phyloP scores from a whole-genome alignment of 1,284 basidiomycete species.

The Wolfiporia cocos region DNA sequence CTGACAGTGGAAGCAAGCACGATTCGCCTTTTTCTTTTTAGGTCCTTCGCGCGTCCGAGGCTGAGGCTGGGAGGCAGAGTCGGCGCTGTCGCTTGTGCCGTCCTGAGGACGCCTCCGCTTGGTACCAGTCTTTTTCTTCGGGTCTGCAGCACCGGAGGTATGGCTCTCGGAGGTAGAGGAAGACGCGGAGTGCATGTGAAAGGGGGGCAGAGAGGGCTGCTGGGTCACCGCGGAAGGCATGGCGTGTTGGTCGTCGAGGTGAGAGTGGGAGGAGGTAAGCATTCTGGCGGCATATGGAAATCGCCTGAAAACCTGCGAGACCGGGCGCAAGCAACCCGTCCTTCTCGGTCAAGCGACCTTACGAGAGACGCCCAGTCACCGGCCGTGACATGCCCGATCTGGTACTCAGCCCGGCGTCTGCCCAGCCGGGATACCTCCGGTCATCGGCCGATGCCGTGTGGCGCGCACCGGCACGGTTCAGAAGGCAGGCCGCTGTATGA shows the following conservation, averaged over 20 bases:
- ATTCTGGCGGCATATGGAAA: slow-evolving; percentile 6
- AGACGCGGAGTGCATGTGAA: slow-evolving; percentile 17
- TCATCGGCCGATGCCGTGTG: no score
- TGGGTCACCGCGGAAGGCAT: slow-evolving; percentile 11
- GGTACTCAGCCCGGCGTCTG: no score
- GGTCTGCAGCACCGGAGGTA: slow-evolving; percentile 14
- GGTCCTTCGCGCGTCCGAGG: slow-evolving; percentile 54
- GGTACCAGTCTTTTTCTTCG: slow-evolving; percentile 19
- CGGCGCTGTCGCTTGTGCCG: slow-evolving; percentile 37
- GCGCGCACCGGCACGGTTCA: no score
- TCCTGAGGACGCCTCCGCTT: slow-evolving; percentile 50
- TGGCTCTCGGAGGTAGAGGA: slow-evolving; percentile 17
- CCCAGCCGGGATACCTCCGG: no score
- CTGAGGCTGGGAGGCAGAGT: slow-evolving; percentile 28
- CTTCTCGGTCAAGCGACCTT: no score
- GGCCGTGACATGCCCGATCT: no score
- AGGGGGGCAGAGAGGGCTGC: slow-evolving; percentile 12
- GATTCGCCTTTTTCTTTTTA: slow-evolving; percentile 89
- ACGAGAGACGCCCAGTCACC: no score
- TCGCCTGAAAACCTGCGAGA: no score
- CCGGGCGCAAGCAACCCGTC: no score
- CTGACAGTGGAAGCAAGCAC: slow-evolving; percentile 94
- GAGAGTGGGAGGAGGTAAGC: slow-evolving; percentile 6
- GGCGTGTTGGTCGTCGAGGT: slow-evolving; percentile 9
- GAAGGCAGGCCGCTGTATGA: no score